Evolutionary conservation across 768 basidiomycete genomes (phyloP).

Genomic region (Pleurotus sapidus): DNA sequence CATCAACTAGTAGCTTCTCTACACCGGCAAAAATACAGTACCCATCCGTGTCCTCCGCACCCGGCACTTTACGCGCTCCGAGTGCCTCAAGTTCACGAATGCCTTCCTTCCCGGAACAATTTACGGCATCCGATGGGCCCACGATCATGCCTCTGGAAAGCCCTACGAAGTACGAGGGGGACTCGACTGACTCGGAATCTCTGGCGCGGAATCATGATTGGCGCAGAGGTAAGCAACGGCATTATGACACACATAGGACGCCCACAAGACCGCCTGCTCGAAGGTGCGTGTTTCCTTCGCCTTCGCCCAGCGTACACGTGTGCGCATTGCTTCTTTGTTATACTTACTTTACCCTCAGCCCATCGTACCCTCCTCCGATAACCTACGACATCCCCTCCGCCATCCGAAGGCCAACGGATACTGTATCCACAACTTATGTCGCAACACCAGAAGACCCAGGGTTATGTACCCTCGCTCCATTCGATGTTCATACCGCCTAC

Average conservation of each 20-base stretch:
- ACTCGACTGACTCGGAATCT: slow-evolving; percentile 45
- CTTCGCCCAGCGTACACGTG: slow-evolving; percentile 1
- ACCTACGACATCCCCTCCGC: slow-evolving; percentile 74
- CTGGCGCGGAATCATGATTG: slow-evolving; percentile 22
- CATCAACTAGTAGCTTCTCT: slow-evolving; percentile 8
- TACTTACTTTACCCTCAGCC: slow-evolving; percentile 12
- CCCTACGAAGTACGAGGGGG: slow-evolving; percentile 51
- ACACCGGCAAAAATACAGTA: slow-evolving; percentile 1
- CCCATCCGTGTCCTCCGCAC: slow-evolving; percentile 7
- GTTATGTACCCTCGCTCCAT: slow-evolving; percentile 73
- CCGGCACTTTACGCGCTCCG: slow-evolving; percentile 23
- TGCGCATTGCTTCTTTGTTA: slow-evolving; percentile 2
- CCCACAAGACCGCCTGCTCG: slow-evolving; percentile 26
- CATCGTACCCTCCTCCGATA: slow-evolving; percentile 50
- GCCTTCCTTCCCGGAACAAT: slow-evolving; percentile 25
- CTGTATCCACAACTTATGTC: slow-evolving; percentile 77
- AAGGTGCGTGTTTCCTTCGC: slow-evolving; percentile 29
- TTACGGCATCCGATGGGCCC: slow-evolving; percentile 30
- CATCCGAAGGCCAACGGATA: slow-evolving; percentile 43
- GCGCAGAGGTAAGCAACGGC: slow-evolving; percentile 18
- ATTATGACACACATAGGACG: slow-evolving; percentile 20
- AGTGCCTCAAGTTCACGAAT: slow-evolving; percentile 30
- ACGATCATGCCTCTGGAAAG: slow-evolving; percentile 62
- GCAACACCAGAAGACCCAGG: slow-evolving; percentile 73
- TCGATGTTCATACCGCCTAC: slow-evolving; percentile 61